A percentile compares a stretch with the other conserved stretches of the same genome.
Evolutionary conservation across 2,329 filamentous ascomycete genomes (phyloP).

Genomic region (Fusarium beomiforme): DNA sequence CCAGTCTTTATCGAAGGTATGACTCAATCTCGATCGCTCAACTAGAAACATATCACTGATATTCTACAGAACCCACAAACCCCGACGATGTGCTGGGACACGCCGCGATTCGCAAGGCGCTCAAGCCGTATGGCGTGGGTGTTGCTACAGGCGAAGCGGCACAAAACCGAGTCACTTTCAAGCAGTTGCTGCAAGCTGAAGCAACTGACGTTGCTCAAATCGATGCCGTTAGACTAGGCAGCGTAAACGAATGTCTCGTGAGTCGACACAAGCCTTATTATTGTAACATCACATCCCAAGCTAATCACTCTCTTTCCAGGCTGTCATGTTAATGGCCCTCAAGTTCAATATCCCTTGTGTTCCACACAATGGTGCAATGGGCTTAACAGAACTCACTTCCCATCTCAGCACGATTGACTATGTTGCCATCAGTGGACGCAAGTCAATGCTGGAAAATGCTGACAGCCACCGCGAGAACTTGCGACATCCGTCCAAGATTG

Average conservation of each 20-base stretch:
- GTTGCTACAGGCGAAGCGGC: not conserved
- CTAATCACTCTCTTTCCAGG: not conserved
- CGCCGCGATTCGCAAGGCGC: not conserved
- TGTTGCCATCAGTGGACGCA: not conserved
- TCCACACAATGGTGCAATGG: not conserved
- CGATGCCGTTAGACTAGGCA: not conserved
- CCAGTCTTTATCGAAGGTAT: not conserved
- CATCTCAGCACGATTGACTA: not conserved
- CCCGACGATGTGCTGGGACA: not conserved
- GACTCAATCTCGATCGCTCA: too few relatives aligned
- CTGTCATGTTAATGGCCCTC: not conserved
- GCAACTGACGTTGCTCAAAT: not conserved
- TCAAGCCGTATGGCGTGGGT: not conserved
- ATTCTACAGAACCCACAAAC: not conserved
- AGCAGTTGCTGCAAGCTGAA: not conserved
- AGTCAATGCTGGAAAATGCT: not conserved
- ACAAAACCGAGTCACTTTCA: not conserved
- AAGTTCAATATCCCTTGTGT: not conserved
- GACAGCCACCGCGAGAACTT: not conserved
- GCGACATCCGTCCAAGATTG: not conserved
- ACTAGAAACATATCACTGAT: not conserved
- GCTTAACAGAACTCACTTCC: not conserved
- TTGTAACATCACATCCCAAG: not conserved
- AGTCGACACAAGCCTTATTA: not conserved
- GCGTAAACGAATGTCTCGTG: not conserved